These are phyloP conservation scores for Phialophora verrucosa DNA, from an alignment of 2,329 filamentous ascomycete species.

Conservation along the genomic window DNA sequence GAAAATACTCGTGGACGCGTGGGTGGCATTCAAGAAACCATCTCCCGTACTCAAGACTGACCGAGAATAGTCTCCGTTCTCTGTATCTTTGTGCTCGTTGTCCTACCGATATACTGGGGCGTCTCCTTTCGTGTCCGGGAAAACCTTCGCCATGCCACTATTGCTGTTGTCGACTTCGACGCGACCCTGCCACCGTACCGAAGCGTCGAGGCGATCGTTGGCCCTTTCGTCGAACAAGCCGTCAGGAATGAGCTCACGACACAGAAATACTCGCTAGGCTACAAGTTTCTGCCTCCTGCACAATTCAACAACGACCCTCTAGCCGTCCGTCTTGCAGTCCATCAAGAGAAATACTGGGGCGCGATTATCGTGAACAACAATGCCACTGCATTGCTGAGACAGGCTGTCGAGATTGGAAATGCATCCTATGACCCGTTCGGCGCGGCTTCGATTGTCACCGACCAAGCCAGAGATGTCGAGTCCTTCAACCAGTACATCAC, in stretches of 20 bases:
- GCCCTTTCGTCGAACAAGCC: slow-evolving; percentile 53
- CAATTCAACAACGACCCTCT: slow-evolving; percentile 63
- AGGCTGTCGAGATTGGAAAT: slow-evolving; percentile 62
- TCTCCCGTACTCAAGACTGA: not conserved
- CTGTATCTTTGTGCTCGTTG: slow-evolving; percentile 60
- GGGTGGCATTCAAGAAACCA: not conserved
- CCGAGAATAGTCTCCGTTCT: slow-evolving; percentile 53
- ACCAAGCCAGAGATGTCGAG: slow-evolving; percentile 62
- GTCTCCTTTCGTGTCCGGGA: slow-evolving; percentile 59
- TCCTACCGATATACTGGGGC: slow-evolving; percentile 68
- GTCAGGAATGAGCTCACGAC: slow-evolving; percentile 46
- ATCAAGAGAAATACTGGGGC: slow-evolving; percentile 64
- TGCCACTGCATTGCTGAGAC: slow-evolving; percentile 63
- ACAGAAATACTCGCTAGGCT: slow-evolving; percentile 45
- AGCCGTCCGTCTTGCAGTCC: slow-evolving; percentile 63
- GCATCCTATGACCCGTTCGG: slow-evolving; percentile 65
- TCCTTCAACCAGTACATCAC: slow-evolving; percentile 61
- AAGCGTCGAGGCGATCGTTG: slow-evolving; percentile 59
- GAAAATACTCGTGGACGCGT: slow-evolving; percentile 20
- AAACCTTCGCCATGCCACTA: slow-evolving; percentile 57
- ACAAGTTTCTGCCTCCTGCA: slow-evolving; percentile 53
- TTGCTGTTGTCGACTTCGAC: slow-evolving; percentile 70
- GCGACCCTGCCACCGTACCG: slow-evolving; percentile 57
- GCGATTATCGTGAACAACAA: slow-evolving; percentile 68
- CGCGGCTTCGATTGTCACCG: slow-evolving; percentile 62